Evolutionary conservation across 768 basidiomycete species (phyloP).

Genomic region (Rhizopogon rudus): DNA sequence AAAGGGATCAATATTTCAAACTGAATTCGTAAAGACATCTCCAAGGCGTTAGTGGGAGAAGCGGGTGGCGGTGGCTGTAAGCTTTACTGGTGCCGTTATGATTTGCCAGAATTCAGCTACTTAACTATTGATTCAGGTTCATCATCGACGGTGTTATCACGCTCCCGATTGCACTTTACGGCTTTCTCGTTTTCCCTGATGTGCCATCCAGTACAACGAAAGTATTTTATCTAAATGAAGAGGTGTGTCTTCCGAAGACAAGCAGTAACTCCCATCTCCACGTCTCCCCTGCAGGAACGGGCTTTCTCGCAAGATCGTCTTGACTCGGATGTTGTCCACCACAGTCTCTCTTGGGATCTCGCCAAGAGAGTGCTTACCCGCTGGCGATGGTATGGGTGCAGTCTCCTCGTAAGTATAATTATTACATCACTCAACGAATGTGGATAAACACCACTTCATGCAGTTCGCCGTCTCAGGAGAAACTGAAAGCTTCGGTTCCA

Average conservation of each 20-base stretch:
- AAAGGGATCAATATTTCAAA: neutral
- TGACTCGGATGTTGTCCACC: conserved; percentile 35
- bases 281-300: conserved; percentile 41
- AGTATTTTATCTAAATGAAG: conserved; percentile 57
- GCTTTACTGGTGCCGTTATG: conserved; percentile 12
- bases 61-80: conserved; percentile 68
- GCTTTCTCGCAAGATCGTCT: conserved; percentile 46
- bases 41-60: conserved; percentile 45
- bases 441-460: neutral
- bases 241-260: conserved; percentile 32
- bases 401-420: conserved; percentile 43
- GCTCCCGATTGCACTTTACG: conserved; percentile 65
- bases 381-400: conserved; percentile 70
- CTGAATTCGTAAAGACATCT: conserved; percentile 37
- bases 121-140: conserved; percentile 34
- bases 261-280: neutral
- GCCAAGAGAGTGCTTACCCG: conserved; percentile 45
- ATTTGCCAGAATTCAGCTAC: neutral
- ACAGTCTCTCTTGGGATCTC: conserved; percentile 42
- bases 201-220: conserved; percentile 52
- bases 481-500: conserved; percentile 63
- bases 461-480: conserved; percentile 66
- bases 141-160: conserved; percentile 71
- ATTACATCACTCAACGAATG: neutral
- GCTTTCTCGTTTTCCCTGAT: conserved; percentile 70